phyloP scores from a whole-genome alignment of 345 rosid species.

The Rhodamnia rubescens region DNA sequence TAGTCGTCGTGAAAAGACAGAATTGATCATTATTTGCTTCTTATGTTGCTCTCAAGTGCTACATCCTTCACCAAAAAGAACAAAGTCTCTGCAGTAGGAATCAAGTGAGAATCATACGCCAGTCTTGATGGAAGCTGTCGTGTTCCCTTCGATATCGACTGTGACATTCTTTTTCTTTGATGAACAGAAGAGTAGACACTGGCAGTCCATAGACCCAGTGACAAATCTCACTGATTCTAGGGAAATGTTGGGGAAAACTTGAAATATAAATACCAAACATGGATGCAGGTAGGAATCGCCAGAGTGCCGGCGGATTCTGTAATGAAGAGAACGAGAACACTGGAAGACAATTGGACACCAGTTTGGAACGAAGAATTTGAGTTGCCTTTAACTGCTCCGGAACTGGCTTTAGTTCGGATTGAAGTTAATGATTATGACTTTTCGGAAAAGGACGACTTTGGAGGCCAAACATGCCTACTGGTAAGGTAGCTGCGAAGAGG shows the following conservation, averaged over 20 bases:
- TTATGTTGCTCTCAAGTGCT: neutral
- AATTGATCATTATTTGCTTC: neutral
- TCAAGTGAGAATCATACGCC: neutral
- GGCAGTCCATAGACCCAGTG: neutral
- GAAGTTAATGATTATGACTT: constrained; percentile 76
- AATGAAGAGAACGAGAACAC: constrained; percentile 38
- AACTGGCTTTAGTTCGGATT: constrained; percentile 61
- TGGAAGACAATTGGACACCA: constrained; percentile 77
- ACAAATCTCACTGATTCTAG: neutral
- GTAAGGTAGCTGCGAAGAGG: constrained; percentile 57
- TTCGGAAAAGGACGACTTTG: constrained; percentile 67
- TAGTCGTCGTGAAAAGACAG: neutral
- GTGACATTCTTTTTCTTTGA: neutral
- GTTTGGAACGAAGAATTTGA: constrained; percentile 70
- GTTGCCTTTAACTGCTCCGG: constrained; percentile 79
- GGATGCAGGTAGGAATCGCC: constrained; percentile 60
- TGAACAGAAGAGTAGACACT: neutral
- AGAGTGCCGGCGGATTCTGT: constrained; percentile 62
- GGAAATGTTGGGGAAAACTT: neutral
- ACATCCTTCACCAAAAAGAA: neutral
- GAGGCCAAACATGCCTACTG: constrained; percentile 81
- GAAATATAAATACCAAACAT: neutral
- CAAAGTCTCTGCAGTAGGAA: neutral
- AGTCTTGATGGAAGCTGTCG: neutral
- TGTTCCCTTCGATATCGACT: neutral